Percentiles rank a stretch among this genome's conserved stretches.
phyloP scores from a whole-genome alignment of 2,329 filamentous ascomycete genomes.

The Trichoderma afroharzianum region DNA sequence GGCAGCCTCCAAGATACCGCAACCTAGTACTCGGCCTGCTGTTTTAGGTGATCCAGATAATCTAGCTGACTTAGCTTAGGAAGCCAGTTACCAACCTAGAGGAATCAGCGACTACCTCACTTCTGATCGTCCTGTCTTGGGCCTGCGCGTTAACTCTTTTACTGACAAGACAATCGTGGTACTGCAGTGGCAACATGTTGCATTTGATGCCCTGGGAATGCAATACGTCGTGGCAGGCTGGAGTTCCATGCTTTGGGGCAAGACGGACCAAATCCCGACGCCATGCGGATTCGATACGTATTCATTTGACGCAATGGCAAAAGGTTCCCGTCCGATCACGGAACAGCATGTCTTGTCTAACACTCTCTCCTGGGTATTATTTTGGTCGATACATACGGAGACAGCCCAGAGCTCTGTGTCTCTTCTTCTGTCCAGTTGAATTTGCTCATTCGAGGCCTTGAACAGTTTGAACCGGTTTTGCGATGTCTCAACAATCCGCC shows the following conservation, averaged over 20 bases:
- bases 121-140: background rate
- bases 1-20: background rate
- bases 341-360: background rate
- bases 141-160: background rate
- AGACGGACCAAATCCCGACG: background rate
- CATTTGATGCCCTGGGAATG: background rate
- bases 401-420: no score
- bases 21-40: background rate
- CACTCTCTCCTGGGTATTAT: no score
- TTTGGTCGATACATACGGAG: no score
- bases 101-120: background rate
- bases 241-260: background rate
- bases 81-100: background rate
- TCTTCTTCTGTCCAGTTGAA: no score
- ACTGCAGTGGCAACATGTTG: background rate
- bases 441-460: no score
- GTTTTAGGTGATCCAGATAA: background rate
- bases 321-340: background rate
- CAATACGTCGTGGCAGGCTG: background rate
- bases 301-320: background rate
- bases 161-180: background rate
- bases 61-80: background rate
- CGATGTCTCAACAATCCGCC: no score
- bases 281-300: background rate
- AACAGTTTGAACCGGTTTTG: no score